These are phyloP conservation scores for Haematococcus sp. DNA, from an alignment of 139 green algal species.

Conservation along the genomic window DNA sequence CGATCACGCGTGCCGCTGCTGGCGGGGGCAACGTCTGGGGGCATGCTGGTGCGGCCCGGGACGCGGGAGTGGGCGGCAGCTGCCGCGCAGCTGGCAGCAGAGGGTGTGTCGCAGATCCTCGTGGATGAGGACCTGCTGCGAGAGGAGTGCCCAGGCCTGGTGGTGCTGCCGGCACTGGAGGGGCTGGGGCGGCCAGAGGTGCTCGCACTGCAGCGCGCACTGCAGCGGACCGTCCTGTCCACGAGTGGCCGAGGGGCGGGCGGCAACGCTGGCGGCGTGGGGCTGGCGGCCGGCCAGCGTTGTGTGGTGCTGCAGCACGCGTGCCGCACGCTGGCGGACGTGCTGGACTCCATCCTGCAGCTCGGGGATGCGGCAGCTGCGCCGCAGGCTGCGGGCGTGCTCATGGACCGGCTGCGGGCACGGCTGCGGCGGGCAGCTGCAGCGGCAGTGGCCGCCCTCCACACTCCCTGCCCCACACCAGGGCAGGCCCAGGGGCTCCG, in stretches of 20 bases:
- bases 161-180: conserved; percentile 65
- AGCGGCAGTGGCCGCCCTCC: background rate
- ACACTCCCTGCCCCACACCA: too few species aligned
- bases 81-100: background rate
- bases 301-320: conserved; percentile 39
- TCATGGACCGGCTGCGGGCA: conserved; percentile 69
- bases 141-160: conserved; percentile 56
- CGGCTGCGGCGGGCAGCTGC: conserved; percentile 57
- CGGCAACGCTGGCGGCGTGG: background rate
- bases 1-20: conserved; percentile 6
- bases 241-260: background rate
- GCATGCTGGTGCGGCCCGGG: background rate
- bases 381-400: conserved; percentile 42
- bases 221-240: conserved; percentile 1
- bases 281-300: conserved; percentile 16
- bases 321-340: conserved; percentile 66
- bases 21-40: background rate
- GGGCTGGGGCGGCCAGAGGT: conserved; percentile 23
- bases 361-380: conserved; percentile 68
- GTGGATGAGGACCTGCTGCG: conserved; percentile 73
- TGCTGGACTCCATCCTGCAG: conserved; percentile 76
- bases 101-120: conserved; percentile 13
- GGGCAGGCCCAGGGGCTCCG: too few species aligned
- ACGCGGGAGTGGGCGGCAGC: background rate
- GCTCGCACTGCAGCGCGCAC: conserved; percentile 36